Conservation (phyloP, 1,139 yeast genomes). For the Geotrichum klebahnii region DNA sequence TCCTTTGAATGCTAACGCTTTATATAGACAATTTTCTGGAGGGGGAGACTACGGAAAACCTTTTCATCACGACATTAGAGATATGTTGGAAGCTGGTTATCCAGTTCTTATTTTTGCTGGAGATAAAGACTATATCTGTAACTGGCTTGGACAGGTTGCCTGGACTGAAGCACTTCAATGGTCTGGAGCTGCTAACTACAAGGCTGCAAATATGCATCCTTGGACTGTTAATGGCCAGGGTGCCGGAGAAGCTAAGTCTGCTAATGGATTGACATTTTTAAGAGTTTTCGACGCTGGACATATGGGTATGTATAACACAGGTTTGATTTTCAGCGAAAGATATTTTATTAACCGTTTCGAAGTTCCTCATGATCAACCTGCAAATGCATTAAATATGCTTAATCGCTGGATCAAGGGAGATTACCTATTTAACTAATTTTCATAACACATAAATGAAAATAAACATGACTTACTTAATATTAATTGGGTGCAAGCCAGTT, state of each 20-base stretch:
- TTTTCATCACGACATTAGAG: constrained; percentile 57
- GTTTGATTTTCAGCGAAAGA: too few species aligned
- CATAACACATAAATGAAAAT: too few species aligned
- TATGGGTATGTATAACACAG: too few species aligned
- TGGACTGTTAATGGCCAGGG: constrained; percentile 42
- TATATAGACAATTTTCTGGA: constrained; percentile 52
- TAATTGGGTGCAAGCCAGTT: too few species aligned
- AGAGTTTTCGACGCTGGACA: constrained; percentile 60
- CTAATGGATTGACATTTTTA: constrained; percentile 53
- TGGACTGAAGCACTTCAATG: constrained; percentile 71
- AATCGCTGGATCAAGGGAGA: constrained; percentile 59
- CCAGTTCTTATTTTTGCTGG: constrained; percentile 85
- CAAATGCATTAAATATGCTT: constrained; percentile 61
- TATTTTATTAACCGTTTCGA: too few species aligned
- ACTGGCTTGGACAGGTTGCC: constrained; percentile 83
- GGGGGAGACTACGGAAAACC: constrained; percentile 65
- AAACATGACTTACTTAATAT: too few species aligned
- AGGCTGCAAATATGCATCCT: constrained; percentile 38
- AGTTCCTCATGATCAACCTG: constrained; percentile 75
- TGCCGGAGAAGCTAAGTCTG: constrained; percentile 53
- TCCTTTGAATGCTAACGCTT: too few species aligned
- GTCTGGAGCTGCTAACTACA: constrained; percentile 44
- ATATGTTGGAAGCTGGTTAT: constrained; percentile 54
- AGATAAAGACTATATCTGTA: constrained; percentile 84
- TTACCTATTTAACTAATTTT: constrained; percentile 18